Evolutionary conservation across 805 yeast genomes (phyloP), one percentile per base, ranked within the genome.

Genomic region (Yarrowia alimentaria): DNA sequence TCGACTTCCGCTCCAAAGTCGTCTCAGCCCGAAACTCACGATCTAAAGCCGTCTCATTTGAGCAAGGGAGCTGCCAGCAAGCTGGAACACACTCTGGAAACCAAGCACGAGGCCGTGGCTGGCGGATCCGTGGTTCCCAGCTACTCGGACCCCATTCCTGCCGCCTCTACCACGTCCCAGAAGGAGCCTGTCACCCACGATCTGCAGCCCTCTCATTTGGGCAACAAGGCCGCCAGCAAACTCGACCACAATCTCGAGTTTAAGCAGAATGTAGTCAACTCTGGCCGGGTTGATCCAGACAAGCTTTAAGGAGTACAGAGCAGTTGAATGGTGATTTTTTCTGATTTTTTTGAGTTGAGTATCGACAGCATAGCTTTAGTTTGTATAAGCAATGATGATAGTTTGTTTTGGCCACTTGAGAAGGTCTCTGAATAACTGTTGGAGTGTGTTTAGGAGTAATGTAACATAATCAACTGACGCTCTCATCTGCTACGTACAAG

Each of bases 191-290:
- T 28, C 11, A 12, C 25, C 3, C 42, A 35, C 10, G 42, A 35
- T 24, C 42, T 35, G 13, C 42, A 35, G 21, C 42, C 42, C 8
- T 35, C 42, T 3, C 42, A 35, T 22, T 10, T 37, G 12, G 43
- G 43, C 2, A 12, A 3, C 30, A 24, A 37, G 43, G 43, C 43
- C 30, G 43, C 24, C n/a, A 24, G 25, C 11, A 12, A 24, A 16
- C 43, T 37, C n/a, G 43, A 37, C 29, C 30, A 24, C n/a, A 37
- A 24, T 11, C 30, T 37, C 6, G 30, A 29, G n/a, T 37, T 37
- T 12, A 37, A 37, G 43, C 43, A 37, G 43, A 37, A 24, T 6
- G 43, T 17, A 3, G 43, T 37, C n/a, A 7, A 24, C 7, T 24
- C 30, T 4, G 43, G 43, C 6, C 13, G n/a, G 5, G 30, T 37